phyloP scores from a whole-genome alignment of 768 basidiomycete genomes.

The Mrakia blollopis region DNA sequence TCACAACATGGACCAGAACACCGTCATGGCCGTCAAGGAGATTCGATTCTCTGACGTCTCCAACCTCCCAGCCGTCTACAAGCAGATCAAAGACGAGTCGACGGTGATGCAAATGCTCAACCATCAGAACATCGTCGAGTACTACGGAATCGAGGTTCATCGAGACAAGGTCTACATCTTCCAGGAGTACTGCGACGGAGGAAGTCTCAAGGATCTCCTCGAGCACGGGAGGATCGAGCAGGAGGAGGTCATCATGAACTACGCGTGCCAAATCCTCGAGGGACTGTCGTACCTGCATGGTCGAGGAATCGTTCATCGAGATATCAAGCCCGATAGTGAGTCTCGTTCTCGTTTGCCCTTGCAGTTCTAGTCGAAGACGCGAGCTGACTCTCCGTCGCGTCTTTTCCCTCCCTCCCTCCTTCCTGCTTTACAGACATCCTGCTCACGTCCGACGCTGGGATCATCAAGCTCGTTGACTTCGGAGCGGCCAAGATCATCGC shows the following conservation, averaged over 20 bases:
- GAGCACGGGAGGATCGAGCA: conserved; percentile 95
- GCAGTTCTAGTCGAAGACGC: not conserved
- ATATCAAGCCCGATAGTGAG: conserved; percentile 98
- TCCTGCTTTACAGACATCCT: conserved; percentile 98
- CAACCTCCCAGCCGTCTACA: conserved; percentile 77
- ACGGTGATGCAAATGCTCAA: conserved; percentile 97
- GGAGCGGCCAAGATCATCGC: conserved; percentile 95
- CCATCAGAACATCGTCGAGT: conserved; percentile 96
- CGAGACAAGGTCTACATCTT: conserved; percentile 98
- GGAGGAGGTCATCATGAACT: conserved; percentile 89
- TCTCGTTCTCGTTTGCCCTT: conserved; percentile 35
- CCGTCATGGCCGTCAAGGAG: conserved; percentile 98
- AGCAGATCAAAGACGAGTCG: conserved; percentile 91
- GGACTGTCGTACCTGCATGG: conserved; percentile 91
- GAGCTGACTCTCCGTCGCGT: not conserved
- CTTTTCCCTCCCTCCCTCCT: not conserved
- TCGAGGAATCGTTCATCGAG: conserved; percentile 86
- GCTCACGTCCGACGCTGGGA: conserved; percentile 58
- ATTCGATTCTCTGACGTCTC: conserved; percentile 93
- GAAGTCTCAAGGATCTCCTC: conserved; percentile 78
- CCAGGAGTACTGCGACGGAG: conserved; percentile 96
- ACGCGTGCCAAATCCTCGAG: conserved; percentile 94
- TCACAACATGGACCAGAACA: conserved; percentile 90
- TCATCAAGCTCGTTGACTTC: conserved; percentile 96
- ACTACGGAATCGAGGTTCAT: conserved; percentile 98